Base-by-base conservation (phyloP, 768 basidiomycete genomes). In the Strobilomyces echinocephalus region DNA sequence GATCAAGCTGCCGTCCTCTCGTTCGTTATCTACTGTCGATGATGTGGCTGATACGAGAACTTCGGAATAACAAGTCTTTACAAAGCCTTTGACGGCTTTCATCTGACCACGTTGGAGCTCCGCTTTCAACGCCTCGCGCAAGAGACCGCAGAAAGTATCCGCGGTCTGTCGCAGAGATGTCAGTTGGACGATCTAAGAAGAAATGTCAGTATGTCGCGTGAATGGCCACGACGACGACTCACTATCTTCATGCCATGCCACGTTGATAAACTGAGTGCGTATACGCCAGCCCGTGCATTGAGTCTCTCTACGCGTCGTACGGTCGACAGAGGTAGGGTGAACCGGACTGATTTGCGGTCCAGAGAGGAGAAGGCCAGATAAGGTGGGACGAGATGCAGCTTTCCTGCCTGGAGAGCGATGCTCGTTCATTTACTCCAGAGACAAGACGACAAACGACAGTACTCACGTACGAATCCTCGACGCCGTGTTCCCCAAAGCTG, bases 171-270 rank as follows among this genome's bases (percentile, higher is more conserved):
- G 80, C 24, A 98, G 79, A 1, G 93, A 91, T 0, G 95, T 97
- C 49, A 99, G 74, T 73, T 98, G 97, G 2, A 98, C 82, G 58
- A 95, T 82, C 88, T 90, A 52, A n/a, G 46, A 8, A 43, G 9
- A 31, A 43, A 42, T 52, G 50, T 52, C 16, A 56, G 31, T 39
- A 21, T 45, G 53, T 33, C 53, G 56, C 49, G 38, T 34, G 42
- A 38, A 42, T 16, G 34, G 21, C 7, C 31, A 46, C 24, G 31
- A 53, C 21, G 31, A 53, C 21, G 20, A 58, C 69, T 51, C 62
- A 95, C 95, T 60, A 97, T 88, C 74, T 95, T 88, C 75, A 90
- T 82, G 34, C 91, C 87, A 68, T 98, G 93, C 91, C 94, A 97
- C 48, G 90, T 83, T n/a, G 85, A 80, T 18, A 98, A 74, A 62